These are phyloP conservation scores for Saraca asoca DNA, from an alignment of 331 rosid species.

Conservation along the genomic window DNA sequence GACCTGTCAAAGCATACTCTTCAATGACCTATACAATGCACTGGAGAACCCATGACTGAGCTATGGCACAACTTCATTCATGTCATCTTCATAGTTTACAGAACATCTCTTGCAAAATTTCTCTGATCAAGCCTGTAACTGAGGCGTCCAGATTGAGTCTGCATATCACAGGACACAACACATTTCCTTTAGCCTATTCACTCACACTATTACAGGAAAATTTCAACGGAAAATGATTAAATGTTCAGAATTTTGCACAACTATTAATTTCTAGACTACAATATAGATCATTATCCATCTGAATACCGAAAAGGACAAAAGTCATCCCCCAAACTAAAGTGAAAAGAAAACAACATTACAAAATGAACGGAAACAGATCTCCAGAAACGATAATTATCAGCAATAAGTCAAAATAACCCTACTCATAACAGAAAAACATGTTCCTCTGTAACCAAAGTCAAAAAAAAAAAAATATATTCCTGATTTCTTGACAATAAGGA, in stretches of 20 bases:
- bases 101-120: slow-evolving; percentile 47
- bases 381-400: not conserved
- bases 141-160: slow-evolving; percentile 46
- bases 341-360: not conserved
- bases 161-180: slow-evolving; percentile 29
- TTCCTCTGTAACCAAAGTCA: slow-evolving; percentile 24
- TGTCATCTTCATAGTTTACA: slow-evolving; percentile 36
- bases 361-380: not conserved
- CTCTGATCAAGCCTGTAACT: slow-evolving; percentile 29
- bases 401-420: not conserved
- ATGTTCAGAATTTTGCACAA: slow-evolving; percentile 2
- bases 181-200: slow-evolving; percentile 18
- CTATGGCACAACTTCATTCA: slow-evolving; percentile 33
- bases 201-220: slow-evolving; percentile 6
- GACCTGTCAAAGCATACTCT: slow-evolving; percentile 46
- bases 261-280: slow-evolving; percentile 12
- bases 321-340: not conserved
- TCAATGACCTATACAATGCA: slow-evolving; percentile 39
- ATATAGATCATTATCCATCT: not conserved
- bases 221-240: not conserved
- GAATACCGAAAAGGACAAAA: not conserved
- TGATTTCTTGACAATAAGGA: slow-evolving; percentile 4
- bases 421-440: not conserved
- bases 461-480: slow-evolving; percentile 23
- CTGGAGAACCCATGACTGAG: slow-evolving; percentile 39